Conservation (phyloP, 2,329 filamentous ascomycete species). For the Clonostachys chloroleuca region DNA sequence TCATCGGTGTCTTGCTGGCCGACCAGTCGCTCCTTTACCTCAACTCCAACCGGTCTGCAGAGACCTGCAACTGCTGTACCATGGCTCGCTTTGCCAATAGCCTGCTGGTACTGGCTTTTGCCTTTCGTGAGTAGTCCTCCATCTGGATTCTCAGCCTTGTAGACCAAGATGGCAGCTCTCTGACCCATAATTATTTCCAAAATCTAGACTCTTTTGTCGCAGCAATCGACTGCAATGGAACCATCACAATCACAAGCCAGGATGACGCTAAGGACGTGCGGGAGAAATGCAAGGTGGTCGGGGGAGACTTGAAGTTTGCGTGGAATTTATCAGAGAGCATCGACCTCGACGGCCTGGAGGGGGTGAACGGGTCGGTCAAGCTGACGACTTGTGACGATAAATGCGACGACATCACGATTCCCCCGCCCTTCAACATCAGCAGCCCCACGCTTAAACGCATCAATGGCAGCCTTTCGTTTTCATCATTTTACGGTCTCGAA, state of each 20-base stretch:
- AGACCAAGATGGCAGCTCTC: no score
- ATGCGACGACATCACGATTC: not conserved
- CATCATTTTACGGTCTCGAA: not conserved
- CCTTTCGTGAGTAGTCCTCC: no score
- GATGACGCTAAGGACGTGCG: not conserved
- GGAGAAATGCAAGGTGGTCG: not conserved
- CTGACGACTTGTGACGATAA: not conserved
- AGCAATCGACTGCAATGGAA: not conserved
- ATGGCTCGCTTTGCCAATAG: no score
- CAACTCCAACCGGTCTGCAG: no score
- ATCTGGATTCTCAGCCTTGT: no score
- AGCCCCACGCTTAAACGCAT: not conserved
- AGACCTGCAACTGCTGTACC: no score
- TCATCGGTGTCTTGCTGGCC: no score
- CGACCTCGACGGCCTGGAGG: conserved; percentile 1
- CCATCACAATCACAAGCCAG: not conserved
- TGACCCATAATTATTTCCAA: no score
- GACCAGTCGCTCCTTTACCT: no score
- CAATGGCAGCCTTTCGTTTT: not conserved
- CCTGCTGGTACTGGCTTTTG: no score
- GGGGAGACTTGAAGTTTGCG: not conserved
- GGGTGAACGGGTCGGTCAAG: not conserved
- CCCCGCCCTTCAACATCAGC: not conserved
- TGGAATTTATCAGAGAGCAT: not conserved
- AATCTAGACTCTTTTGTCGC: no score